Evolutionary conservation across 495 filamentous ascomycete species (phyloP).

Genomic region (Stereocaulon alpinum): DNA sequence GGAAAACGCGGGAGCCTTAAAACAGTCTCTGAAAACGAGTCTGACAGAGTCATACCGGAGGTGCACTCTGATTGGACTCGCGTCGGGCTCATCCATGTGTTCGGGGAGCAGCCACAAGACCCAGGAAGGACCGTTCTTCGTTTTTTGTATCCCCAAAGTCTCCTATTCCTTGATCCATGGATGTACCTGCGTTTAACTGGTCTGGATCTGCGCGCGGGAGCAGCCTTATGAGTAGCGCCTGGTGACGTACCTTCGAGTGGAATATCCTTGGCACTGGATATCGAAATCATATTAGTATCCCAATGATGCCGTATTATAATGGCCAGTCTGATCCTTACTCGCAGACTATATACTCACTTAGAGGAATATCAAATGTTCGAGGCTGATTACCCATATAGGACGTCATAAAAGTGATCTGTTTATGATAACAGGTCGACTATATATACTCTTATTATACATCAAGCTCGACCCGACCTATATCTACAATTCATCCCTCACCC

Average conservation of each 20-base stretch:
- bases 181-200: slow-evolving; percentile 12
- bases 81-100: background rate
- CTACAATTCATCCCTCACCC: slow-evolving; percentile 2
- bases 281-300: background rate
- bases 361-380: no score
- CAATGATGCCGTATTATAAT: background rate
- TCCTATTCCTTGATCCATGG: background rate
- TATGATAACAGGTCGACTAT: no score
- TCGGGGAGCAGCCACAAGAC: background rate
- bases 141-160: background rate
- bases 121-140: background rate
- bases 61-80: background rate
- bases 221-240: slow-evolving; percentile 7
- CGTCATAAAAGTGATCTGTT: no score
- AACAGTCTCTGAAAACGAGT: background rate
- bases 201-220: slow-evolving; percentile 10
- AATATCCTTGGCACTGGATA: no score
- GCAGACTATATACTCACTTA: no score
- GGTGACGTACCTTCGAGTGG: background rate
- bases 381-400: no score
- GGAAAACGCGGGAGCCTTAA: background rate
- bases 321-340: no score
- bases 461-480: background rate
- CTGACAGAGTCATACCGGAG: background rate
- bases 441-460: background rate